Evolutionary conservation across 208 protist genomes (phyloP).

Genomic region (Balamuthia mandrillaris): DNA sequence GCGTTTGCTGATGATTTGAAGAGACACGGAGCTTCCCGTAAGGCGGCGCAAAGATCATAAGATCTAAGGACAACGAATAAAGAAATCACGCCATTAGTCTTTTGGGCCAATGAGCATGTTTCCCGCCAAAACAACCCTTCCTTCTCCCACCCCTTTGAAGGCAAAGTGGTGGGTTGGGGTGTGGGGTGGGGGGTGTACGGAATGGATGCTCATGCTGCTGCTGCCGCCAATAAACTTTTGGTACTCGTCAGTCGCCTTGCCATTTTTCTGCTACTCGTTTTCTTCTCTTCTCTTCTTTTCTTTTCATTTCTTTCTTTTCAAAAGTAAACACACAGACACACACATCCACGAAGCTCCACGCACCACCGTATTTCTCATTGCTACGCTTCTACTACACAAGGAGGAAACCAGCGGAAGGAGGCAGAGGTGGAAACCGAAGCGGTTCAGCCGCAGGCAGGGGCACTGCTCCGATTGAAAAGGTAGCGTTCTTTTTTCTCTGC

Average conservation of each 20-base stretch:
- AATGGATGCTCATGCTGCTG: neutral
- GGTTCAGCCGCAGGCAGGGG: neutral
- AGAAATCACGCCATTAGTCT: neutral
- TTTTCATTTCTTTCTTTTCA: neutral
- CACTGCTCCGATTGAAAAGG: neutral
- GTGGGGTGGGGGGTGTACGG: neutral
- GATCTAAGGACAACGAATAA: too few species aligned
- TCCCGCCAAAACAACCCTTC: neutral
- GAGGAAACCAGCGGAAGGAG: neutral
- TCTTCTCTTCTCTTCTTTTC: neutral
- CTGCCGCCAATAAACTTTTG: neutral
- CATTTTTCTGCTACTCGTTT: neutral
- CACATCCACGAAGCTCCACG: too few species aligned
- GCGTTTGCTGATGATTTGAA: too few species aligned
- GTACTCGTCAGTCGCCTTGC: neutral
- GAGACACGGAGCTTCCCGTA: too few species aligned
- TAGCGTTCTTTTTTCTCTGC: neutral
- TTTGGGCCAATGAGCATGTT: neutral
- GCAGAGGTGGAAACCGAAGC: neutral
- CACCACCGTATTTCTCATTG: neutral
- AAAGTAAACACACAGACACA: too few species aligned
- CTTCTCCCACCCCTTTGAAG: neutral
- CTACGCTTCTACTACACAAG: neutral
- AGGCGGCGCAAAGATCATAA: too few species aligned
- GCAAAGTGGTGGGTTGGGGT: neutral